Evolutionary conservation across 305 asterid genomes (phyloP), one percentile per base, ranked within the genome.

Genomic region (Stenogyne calaminthoides): DNA sequence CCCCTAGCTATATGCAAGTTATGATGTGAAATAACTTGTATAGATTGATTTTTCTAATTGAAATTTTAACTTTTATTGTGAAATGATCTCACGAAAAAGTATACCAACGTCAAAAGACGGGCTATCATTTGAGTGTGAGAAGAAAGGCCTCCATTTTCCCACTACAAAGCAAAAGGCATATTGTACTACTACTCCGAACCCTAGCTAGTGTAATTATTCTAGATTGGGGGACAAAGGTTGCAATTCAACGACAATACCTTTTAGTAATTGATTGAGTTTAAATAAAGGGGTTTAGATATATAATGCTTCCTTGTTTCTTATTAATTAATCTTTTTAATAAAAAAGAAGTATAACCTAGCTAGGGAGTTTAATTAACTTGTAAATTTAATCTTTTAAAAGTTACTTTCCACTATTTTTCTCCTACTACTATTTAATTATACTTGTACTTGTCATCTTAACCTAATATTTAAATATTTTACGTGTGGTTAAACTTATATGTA

Each of bases 191-290:
- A n/a, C n/a, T n/a, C n/a, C n/a, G n/a, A n/a, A n/a, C n/a, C 34
- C 36, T 56, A 56, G 37, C n/a, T 61, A 57, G 58, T 76, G 87
- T 84, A 84, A 87, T 85, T 76, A 85, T 85, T 74, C 76, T 73
- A 67, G 77, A 27, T 68, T n/a, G 78, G 81, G 83, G 77, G 81
- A 58, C 85, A 83, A 73, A 74, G 69, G 79, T 37, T 29, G 77
- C 42, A 77, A 78, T 84, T 84, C 89, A 84, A 82, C 87, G 85
- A 83, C 88, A 86, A 62, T 54, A 39, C 80, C 85, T 85, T 82
- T 72, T 81, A 68, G 83, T 85, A 85, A 87, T 82, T 82, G 88
- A 78, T 80, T 74, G 71, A 52, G 42, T 75, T 83, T 52, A 64
- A 36, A 0, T 1, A 72, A 77, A 55, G 76, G 12, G 49, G 47